Evolutionary conservation across 345 rosid species (phyloP).

Genomic region (Angophora floribunda): DNA sequence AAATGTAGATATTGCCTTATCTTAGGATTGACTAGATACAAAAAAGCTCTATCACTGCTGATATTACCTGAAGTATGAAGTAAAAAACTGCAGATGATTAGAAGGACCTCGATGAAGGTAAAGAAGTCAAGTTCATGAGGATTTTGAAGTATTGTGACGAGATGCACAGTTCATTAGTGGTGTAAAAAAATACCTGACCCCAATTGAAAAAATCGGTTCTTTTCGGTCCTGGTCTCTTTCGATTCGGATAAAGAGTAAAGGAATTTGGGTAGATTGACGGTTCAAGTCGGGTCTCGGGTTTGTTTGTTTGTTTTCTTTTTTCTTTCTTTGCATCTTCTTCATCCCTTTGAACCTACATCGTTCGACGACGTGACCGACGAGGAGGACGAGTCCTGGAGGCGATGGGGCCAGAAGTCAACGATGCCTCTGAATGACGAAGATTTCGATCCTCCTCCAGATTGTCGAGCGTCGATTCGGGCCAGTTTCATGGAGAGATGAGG

Average conservation of each 20-base stretch:
- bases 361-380: background rate
- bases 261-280: background rate
- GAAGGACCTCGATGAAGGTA: background rate
- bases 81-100: background rate
- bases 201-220: background rate
- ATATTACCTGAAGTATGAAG: background rate
- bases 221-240: background rate
- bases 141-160: background rate
- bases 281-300: background rate
- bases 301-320: background rate
- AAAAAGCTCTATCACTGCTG: background rate
- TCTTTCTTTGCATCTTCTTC: background rate
- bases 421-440: background rate
- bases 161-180: background rate
- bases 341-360: background rate
- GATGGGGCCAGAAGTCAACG: background rate
- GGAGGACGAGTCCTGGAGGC: background rate
- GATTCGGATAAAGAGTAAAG: background rate
- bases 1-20: background rate
- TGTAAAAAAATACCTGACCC: background rate
- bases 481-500: background rate
- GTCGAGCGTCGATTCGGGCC: background rate
- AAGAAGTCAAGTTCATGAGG: background rate
- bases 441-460: no score
- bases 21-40: background rate